Conservation (phyloP, 2,329 filamentous ascomycete species). For the Fusarium subglutinans region DNA sequence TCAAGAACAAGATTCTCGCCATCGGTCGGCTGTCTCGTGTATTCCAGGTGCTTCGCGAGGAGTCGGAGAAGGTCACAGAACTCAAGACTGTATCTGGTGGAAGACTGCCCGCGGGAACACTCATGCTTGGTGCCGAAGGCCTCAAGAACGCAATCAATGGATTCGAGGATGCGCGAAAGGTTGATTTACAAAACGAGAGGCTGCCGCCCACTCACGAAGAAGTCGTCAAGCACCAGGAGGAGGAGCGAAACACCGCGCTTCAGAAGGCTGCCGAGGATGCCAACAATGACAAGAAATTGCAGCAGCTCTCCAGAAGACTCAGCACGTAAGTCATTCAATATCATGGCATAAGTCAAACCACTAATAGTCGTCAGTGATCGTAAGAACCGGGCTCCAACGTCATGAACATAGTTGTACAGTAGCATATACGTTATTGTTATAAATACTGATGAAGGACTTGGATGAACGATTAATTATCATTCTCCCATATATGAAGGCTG, state of each 20-base stretch:
- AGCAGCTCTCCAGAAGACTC: constrained; percentile 86
- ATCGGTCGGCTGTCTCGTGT: constrained; percentile 96
- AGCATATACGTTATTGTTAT: constrained; percentile 40
- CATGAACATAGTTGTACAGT: constrained; percentile 41
- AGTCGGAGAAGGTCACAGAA: constrained; percentile 95
- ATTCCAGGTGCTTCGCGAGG: constrained; percentile 97
- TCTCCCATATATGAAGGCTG: constrained; percentile 28
- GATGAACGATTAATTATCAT: constrained; percentile 34
- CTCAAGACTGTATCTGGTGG: constrained; percentile 96
- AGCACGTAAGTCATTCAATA: constrained; percentile 76
- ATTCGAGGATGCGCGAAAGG: constrained; percentile 96
- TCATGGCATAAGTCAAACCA: not conserved
- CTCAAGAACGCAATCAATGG: constrained; percentile 98
- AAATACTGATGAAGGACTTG: constrained; percentile 28
- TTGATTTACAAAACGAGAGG: constrained; percentile 95
- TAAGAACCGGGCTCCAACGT: constrained; percentile 41
- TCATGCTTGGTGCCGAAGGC: constrained; percentile 97
- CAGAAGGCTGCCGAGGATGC: constrained; percentile 88
- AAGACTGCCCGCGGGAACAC: constrained; percentile 89
- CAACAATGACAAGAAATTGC: constrained; percentile 89
- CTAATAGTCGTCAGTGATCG: constrained; percentile 37
- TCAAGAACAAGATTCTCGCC: constrained; percentile 99
- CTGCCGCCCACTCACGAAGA: constrained; percentile 93
- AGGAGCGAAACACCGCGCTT: constrained; percentile 82
- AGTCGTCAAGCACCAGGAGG: constrained; percentile 82